These are phyloP conservation scores for Leccinum pachyderme DNA, from an alignment of 1,284 basidiomycete species.

Conservation along the genomic window DNA sequence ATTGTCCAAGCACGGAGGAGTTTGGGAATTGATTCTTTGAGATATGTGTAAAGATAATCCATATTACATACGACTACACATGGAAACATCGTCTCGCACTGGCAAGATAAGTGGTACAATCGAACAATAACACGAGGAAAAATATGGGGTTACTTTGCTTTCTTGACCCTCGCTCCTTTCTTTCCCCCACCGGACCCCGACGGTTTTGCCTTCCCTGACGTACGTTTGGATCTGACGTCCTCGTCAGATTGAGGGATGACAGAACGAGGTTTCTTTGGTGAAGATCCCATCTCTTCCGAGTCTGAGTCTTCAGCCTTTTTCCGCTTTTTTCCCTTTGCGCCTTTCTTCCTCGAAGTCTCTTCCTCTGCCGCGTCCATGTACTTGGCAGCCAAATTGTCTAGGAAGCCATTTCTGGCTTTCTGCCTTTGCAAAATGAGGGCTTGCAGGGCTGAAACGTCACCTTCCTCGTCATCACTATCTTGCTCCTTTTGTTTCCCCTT, in stretches of 20 bases:
- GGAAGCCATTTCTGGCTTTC: slow-evolving; percentile 68
- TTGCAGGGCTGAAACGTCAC: slow-evolving; percentile 70
- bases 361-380: slow-evolving; percentile 54
- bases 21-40: slow-evolving; percentile 82
- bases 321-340: slow-evolving; percentile 58
- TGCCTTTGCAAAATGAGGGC: slow-evolving; percentile 81
- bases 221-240: slow-evolving; percentile 59
- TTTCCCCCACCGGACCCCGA: slow-evolving; percentile 31
- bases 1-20: slow-evolving; percentile 84
- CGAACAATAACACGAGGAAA: not conserved
- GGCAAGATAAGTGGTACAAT: not conserved
- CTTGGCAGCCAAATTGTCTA: slow-evolving; percentile 81
- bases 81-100: not conserved
- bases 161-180: slow-evolving; percentile 34
- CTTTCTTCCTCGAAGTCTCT: slow-evolving; percentile 35
- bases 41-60: slow-evolving; percentile 54
- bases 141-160: slow-evolving; percentile 24
- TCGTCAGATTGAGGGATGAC: slow-evolving; percentile 58
- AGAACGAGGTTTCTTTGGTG: slow-evolving; percentile 48
- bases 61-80: slow-evolving; percentile 8
- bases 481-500: slow-evolving; percentile 59
- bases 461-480: slow-evolving; percentile 48
- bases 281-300: slow-evolving; percentile 42
- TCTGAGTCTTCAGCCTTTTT: slow-evolving; percentile 32
- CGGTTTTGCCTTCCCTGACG: slow-evolving; percentile 46